Percentiles rank a stretch among this genome's conserved stretches.
phyloP scores from a whole-genome alignment of 108 stramenopile genomes.

The Nannochloropsis gaditana region DNA sequence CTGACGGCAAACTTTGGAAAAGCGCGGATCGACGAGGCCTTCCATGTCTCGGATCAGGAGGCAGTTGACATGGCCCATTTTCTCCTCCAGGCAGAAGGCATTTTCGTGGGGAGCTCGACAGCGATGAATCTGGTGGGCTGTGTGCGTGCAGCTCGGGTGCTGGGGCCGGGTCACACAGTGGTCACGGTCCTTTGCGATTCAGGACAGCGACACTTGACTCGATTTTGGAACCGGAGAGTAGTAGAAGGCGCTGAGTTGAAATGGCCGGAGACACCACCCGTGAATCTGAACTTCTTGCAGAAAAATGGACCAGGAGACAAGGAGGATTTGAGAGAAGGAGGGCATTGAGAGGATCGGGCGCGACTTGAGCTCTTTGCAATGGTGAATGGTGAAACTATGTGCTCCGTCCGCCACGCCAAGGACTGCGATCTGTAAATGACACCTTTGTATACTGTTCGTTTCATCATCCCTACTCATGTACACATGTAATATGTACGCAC shows the following conservation, averaged over 20 bases:
- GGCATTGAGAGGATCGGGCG: neutral
- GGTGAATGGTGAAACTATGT: too few species aligned
- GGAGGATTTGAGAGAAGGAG: neutral
- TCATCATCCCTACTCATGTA: too few species aligned
- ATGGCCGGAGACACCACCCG: neutral
- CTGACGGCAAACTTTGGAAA: slow-evolving; percentile 75
- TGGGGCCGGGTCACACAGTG: slow-evolving; percentile 59
- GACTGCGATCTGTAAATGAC: too few species aligned
- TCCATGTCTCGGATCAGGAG: slow-evolving; percentile 60
- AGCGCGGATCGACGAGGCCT: slow-evolving; percentile 43
- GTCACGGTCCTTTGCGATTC: slow-evolving; percentile 81
- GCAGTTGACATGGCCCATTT: slow-evolving; percentile 90
- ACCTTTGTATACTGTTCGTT: too few species aligned
- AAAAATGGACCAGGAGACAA: neutral
- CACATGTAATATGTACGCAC: too few species aligned
- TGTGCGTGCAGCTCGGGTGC: slow-evolving; percentile 59
- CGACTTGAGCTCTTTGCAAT: too few species aligned
- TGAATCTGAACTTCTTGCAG: neutral
- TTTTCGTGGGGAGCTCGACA: slow-evolving; percentile 87
- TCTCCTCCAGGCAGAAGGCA: slow-evolving; percentile 72
- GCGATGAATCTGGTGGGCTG: slow-evolving; percentile 92
- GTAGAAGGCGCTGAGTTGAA: slow-evolving; percentile 57
- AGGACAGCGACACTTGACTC: slow-evolving; percentile 70
- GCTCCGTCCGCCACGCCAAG: too few species aligned
- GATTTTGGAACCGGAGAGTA: slow-evolving; percentile 78